Evolutionary conservation across 257 asterid species (phyloP).

Genomic region (Jacaranda mimosifolia): DNA sequence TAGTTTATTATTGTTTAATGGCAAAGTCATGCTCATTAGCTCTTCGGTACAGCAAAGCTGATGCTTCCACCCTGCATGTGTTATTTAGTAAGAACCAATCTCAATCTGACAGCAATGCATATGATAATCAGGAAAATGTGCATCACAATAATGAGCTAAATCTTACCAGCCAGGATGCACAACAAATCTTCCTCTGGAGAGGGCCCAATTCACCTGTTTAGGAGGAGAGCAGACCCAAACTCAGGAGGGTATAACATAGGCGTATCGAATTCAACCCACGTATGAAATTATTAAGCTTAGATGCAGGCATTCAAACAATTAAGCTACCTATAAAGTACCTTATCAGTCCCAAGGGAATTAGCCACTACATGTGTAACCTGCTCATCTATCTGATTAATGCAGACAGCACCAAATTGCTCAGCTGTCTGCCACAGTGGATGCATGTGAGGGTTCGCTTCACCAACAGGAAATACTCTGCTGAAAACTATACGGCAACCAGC

Average conservation of each 20-base stretch:
- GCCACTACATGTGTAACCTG: conserved; percentile 99
- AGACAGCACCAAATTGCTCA: conserved; percentile 96
- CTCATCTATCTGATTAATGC: conserved; percentile 84
- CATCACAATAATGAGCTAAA: conserved; percentile 12
- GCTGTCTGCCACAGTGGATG: conserved; percentile 98
- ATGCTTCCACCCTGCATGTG: conserved; percentile 94
- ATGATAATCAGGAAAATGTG: not conserved
- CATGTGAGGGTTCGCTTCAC: conserved; percentile 91
- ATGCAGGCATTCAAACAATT: not conserved
- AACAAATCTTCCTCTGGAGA: conserved; percentile 74
- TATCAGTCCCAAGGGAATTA: conserved; percentile 91
- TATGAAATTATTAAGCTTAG: not conserved
- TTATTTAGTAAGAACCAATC: conserved; percentile 27
- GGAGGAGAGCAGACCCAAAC: not conserved
- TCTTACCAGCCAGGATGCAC: conserved; percentile 98
- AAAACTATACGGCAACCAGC: conserved; percentile 90
- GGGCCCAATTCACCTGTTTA: conserved; percentile 92
- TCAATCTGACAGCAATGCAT: conserved; percentile 19
- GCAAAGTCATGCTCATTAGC: conserved; percentile 93
- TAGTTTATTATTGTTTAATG: conserved; percentile 69
- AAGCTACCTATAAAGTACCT: conserved; percentile 55
- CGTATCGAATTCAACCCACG: not conserved
- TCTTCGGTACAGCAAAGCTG: conserved; percentile 92
- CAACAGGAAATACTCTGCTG: conserved; percentile 96
- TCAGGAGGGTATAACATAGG: not conserved